Percentiles rank a stretch among this genome's conserved stretches.
Evolutionary conservation across 768 basidiomycete species (phyloP).

Genomic region (Rhizopogon sp.): DNA sequence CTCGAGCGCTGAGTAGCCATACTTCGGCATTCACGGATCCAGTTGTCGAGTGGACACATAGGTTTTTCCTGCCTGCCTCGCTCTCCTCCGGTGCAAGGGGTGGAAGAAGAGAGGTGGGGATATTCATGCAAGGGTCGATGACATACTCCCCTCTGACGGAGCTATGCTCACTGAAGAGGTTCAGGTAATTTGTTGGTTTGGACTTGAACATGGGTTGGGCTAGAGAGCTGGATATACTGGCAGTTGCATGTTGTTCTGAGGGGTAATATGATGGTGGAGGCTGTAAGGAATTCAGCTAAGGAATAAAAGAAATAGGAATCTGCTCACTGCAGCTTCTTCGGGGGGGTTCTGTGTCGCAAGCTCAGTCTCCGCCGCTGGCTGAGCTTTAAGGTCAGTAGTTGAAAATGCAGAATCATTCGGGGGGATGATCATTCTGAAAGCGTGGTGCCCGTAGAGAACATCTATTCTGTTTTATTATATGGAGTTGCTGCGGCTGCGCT

Average conservation of each 20-base stretch:
- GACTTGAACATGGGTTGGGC: constrained; percentile 13
- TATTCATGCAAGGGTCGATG: constrained; percentile 36
- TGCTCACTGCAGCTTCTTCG: neutral
- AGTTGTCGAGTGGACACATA: constrained; percentile 28
- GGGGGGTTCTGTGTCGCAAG: neutral
- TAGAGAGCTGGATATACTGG: neutral
- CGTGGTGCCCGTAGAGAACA: neutral
- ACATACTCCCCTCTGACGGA: constrained; percentile 30
- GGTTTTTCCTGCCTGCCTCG: constrained; percentile 34
- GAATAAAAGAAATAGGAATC: neutral
- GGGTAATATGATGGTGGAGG: constrained; percentile 20
- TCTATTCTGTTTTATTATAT: neutral
- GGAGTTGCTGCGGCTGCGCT: too few relatives aligned
- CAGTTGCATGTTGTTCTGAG: neutral
- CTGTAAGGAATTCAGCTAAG: constrained; percentile 5
- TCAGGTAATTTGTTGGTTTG: constrained; percentile 23
- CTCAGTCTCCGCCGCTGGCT: neutral
- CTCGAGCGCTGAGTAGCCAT: constrained; percentile 24
- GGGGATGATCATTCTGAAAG: neutral
- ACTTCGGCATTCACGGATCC: constrained; percentile 36
- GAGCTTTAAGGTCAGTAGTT: neutral
- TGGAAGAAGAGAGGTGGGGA: constrained; percentile 36
- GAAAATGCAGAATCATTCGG: neutral
- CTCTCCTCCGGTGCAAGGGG: constrained; percentile 31
- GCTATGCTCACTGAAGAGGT: constrained; percentile 4